Evolutionary conservation across 306 rosid genomes (phyloP), one percentile per base, ranked within the genome.

Genomic region (Fragaria ananassa): DNA sequence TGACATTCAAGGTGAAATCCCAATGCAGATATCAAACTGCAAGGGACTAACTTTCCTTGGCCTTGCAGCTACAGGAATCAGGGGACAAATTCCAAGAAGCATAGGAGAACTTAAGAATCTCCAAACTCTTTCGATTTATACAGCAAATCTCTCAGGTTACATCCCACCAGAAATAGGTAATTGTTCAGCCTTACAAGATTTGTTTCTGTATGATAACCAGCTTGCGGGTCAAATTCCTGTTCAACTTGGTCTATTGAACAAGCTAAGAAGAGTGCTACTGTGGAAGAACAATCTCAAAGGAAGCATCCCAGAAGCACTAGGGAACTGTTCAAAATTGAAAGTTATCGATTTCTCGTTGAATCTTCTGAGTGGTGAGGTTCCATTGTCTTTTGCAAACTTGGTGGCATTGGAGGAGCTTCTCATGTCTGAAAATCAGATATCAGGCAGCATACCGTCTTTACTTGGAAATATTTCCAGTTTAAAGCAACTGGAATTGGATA

Each of bases 221-320:
- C 89, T 94, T 77, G 86, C 91, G 42, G 98, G 98, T 56, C 81
- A 62, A 35, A 84, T 94, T 80, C 98, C 96, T 54, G 79, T 67
- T 19, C 91, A 90, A 69, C 58, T 94, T 71, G 91, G 98, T 27
- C 78, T 49, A 41, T 71, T 91, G 88, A 86, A 88, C 72, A 91
- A 78, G 72, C 90, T 94, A 42, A 83, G 57, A 69, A 90, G 86
- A 80, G 89, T 94, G 35, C 74, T 94, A 75, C 71, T 94, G 42
- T 94, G 98, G 98, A 89, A 83, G 85, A 94, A 94, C 89, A 90
- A 89, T 80, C 82, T 94, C 25, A 85, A 83, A 11, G 97, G 95
- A 34, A 76, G 70, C 75, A 75, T 91, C 78, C 96, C 98, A 21
- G 88, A 80, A 21, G 75, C 82, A 80, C 83, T 94, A 0, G 98